A percentile compares a stretch with the other conserved stretches of the same genome.
Evolutionary conservation across 2,329 filamentous ascomycete genomes (phyloP).

Genomic region (Teratosphaeria gauchensis): DNA sequence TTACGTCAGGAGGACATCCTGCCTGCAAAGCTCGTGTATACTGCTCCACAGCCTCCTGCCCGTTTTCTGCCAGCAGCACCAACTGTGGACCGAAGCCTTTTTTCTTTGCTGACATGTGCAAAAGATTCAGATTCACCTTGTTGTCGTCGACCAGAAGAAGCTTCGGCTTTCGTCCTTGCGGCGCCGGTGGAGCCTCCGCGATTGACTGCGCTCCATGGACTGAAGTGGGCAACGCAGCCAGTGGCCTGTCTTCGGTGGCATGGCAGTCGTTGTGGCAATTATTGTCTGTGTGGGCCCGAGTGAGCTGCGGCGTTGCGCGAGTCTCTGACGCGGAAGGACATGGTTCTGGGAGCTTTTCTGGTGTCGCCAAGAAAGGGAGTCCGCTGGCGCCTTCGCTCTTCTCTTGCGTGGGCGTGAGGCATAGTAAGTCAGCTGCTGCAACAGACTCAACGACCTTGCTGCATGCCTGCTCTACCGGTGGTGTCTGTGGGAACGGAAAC

Average conservation of each 20-base stretch:
- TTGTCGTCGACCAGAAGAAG: slow-evolving; percentile 22
- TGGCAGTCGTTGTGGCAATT: not conserved
- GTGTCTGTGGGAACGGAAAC: not conserved
- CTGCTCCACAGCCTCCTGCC: slow-evolving; percentile 37
- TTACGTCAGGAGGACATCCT: slow-evolving; percentile 19
- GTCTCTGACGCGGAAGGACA: not conserved
- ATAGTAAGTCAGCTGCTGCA: not conserved
- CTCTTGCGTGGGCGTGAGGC: not conserved
- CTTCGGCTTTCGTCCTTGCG: not conserved
- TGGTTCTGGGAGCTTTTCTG: not conserved
- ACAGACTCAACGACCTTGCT: not conserved
- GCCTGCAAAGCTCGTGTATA: slow-evolving; percentile 31
- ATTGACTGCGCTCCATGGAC: not conserved
- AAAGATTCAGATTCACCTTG: slow-evolving; percentile 16
- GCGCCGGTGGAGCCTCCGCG: not conserved
- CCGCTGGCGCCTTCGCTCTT: not conserved
- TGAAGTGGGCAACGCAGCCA: not conserved
- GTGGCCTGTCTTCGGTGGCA: not conserved
- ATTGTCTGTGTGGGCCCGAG: not conserved
- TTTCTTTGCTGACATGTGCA: slow-evolving; percentile 25
- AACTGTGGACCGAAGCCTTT: slow-evolving; percentile 23
- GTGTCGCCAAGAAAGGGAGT: not conserved
- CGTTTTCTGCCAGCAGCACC: slow-evolving; percentile 30
- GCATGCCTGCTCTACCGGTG: not conserved
- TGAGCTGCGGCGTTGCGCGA: not conserved